Conservation (phyloP, 352 stramenopile genomes). For the Blastocystis sp. region DNA sequence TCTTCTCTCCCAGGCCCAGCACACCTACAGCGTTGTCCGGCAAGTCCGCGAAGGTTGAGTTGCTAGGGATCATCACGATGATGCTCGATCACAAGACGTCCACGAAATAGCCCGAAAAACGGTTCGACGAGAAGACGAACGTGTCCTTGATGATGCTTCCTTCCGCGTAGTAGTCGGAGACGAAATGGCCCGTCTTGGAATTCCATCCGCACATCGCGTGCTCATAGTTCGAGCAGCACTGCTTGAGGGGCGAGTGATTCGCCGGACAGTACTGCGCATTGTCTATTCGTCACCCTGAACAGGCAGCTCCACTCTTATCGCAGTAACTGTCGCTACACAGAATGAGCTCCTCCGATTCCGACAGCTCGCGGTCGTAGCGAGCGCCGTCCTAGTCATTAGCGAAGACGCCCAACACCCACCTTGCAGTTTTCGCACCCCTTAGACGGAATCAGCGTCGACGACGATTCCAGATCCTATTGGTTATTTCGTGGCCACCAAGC, state of each 20-base stretch:
- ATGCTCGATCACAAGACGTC: constrained; percentile 30
- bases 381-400: neutral
- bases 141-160: constrained; percentile 43
- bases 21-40: constrained; percentile 23
- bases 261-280: constrained; percentile 25
- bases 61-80: neutral
- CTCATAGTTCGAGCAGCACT: constrained; percentile 56
- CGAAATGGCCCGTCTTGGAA: neutral
- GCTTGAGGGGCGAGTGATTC: constrained; percentile 12
- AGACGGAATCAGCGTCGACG: constrained; percentile 54
- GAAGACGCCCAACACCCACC: neutral
- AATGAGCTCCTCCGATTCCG: constrained; percentile 40
- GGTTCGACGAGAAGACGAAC: constrained; percentile 31
- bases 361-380: constrained; percentile 49
- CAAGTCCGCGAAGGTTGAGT: constrained; percentile 57
- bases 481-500: neutral
- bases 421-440: constrained; percentile 53
- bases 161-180: constrained; percentile 55
- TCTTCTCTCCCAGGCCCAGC: constrained; percentile 50
- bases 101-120: constrained; percentile 51
- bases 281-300: neutral
- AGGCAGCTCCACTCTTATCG: constrained; percentile 2
- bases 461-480: constrained; percentile 53
- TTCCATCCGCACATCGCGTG: constrained; percentile 58
- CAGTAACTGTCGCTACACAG: constrained; percentile 28